These are phyloP conservation scores for Nakazawaea laoshanensis DNA, from an alignment of 805 yeast species.

Conservation along the genomic window DNA sequence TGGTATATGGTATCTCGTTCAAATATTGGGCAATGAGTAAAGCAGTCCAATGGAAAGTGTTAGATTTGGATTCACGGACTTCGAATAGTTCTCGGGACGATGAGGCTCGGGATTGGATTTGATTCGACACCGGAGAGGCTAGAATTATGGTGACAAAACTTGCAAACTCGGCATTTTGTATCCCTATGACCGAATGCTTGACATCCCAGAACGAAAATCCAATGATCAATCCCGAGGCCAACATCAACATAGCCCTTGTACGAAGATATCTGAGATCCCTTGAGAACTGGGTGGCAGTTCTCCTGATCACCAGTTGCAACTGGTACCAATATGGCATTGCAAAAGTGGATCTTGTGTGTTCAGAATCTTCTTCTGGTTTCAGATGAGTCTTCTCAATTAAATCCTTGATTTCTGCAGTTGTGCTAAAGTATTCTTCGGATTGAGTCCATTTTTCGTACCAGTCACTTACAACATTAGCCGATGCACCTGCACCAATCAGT, in stretches of 20 bases:
- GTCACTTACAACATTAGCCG: slow-evolving; percentile 48
- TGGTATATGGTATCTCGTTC: slow-evolving; percentile 55
- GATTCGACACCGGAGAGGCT: slow-evolving; percentile 49
- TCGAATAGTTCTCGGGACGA: slow-evolving; percentile 55
- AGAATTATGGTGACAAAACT: slow-evolving; percentile 50
- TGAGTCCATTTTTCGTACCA: slow-evolving; percentile 58
- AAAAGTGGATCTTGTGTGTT: slow-evolving; percentile 6
- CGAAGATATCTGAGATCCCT: slow-evolving; percentile 40
- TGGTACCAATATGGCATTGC: slow-evolving; percentile 25
- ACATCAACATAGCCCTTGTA: slow-evolving; percentile 36
- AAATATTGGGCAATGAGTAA: slow-evolving; percentile 44
- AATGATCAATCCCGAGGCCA: slow-evolving; percentile 35
- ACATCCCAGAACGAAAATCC: slow-evolving; percentile 57
- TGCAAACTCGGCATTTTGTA: slow-evolving; percentile 53
- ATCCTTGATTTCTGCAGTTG: slow-evolving; percentile 9
- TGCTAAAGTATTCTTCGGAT: slow-evolving; percentile 13
- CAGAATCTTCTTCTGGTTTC: not conserved
- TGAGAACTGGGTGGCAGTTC: slow-evolving; percentile 35
- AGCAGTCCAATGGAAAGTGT: slow-evolving; percentile 66
- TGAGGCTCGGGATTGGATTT: slow-evolving; percentile 52
- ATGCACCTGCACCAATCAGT: slow-evolving; percentile 77
- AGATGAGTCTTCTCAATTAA: not conserved
- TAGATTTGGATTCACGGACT: slow-evolving; percentile 62
- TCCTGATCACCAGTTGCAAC: slow-evolving; percentile 23
- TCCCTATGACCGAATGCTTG: slow-evolving; percentile 40